These are phyloP conservation scores for Ophiostoma triangulosporum DNA, from an alignment of 2,329 filamentous ascomycete species.

Conservation along the genomic window DNA sequence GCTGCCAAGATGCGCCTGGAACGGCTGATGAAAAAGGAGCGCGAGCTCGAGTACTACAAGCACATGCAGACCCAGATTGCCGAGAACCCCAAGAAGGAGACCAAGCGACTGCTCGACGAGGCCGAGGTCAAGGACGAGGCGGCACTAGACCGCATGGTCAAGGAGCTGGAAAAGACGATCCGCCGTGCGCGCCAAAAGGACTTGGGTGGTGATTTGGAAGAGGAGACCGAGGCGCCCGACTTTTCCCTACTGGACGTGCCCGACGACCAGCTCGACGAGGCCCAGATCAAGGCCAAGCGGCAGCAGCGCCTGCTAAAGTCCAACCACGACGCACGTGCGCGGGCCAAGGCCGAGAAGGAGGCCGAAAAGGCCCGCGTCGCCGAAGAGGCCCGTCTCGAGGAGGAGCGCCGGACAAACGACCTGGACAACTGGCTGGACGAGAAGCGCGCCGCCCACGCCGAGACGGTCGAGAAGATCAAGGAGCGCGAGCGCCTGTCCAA, in stretches of 20 bases:
- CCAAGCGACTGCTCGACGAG: constrained; percentile 68
- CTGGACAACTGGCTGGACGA: constrained; percentile 80
- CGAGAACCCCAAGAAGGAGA: constrained; percentile 81
- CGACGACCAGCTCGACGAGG: constrained; percentile 87
- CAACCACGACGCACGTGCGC: constrained; percentile 79
- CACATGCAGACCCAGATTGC: constrained; percentile 60
- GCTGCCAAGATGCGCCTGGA: constrained; percentile 95
- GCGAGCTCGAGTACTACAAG: constrained; percentile 89
- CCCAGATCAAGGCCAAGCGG: constrained; percentile 78
- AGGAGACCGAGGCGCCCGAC: constrained; percentile 62
- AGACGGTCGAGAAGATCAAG: constrained; percentile 71
- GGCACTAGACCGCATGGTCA: constrained; percentile 70
- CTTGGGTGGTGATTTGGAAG: constrained; percentile 46
- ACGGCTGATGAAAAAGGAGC: constrained; percentile 88
- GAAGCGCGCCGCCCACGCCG: constrained; percentile 57
- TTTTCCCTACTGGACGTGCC: constrained; percentile 82
- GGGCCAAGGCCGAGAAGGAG: constrained; percentile 95
- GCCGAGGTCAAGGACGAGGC: constrained; percentile 88
- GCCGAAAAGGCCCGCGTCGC: constrained; percentile 73
- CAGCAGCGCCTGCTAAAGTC: constrained; percentile 89
- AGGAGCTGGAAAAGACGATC: constrained; percentile 81
- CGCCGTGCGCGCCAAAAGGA: constrained; percentile 87
- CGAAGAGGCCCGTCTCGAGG: constrained; percentile 72
- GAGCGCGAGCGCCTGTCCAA: constrained; percentile 87
- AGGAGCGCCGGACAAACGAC: constrained; percentile 70